phyloP scores from a whole-genome alignment of 768 basidiomycete species.

The Auricularia sp. region DNA sequence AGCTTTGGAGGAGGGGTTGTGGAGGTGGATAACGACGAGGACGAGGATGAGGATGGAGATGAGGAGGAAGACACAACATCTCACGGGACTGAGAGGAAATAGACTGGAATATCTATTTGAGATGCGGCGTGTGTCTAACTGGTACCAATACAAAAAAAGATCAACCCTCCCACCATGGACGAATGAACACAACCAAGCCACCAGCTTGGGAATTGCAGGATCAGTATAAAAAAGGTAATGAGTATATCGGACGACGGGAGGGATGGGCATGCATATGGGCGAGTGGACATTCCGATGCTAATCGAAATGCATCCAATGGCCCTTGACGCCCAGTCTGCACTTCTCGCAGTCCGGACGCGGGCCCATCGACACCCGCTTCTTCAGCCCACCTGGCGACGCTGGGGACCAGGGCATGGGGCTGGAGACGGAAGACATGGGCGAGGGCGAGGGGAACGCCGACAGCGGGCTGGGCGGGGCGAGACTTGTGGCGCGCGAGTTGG shows the following conservation, averaged over 20 bases:
- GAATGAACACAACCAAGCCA: too few relatives aligned
- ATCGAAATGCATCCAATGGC: conserved; percentile 63
- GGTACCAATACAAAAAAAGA: too few relatives aligned
- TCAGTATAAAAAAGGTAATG: too few relatives aligned
- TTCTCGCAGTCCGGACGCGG: conserved; percentile 61
- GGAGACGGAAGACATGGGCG: background rate
- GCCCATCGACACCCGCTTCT: conserved; percentile 51
- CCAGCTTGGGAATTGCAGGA: too few relatives aligned
- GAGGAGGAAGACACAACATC: background rate
- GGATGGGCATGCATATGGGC: background rate
- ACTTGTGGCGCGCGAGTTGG: background rate
- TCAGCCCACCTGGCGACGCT: background rate
- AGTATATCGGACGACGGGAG: too few relatives aligned
- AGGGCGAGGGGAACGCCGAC: background rate
- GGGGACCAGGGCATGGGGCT: background rate
- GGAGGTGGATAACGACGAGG: background rate
- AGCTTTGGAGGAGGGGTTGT: background rate
- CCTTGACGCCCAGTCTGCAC: conserved; percentile 54
- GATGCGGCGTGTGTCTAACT: too few relatives aligned
- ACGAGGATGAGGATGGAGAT: background rate
- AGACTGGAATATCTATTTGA: too few relatives aligned
- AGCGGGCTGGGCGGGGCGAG: background rate
- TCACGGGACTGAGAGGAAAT: background rate
- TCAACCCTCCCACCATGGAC: too few relatives aligned
- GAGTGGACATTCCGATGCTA: conserved; percentile 13